phyloP scores from a whole-genome alignment of 202 grass and related monocot species.

The Bolboschoenoplectus hybrid region DNA sequence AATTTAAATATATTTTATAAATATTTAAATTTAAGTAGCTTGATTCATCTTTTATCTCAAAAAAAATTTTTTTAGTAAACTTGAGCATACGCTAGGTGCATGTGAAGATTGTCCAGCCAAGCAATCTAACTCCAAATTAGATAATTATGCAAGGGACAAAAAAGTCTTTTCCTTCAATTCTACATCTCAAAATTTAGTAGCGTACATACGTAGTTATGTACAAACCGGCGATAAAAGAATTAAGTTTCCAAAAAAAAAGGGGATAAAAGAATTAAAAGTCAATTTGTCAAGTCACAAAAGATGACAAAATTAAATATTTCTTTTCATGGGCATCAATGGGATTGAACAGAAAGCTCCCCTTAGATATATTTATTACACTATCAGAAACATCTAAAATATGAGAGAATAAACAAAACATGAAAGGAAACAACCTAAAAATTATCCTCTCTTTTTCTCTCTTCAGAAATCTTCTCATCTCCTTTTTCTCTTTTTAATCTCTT shows the following conservation, averaged over 20 bases:
- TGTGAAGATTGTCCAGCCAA: no score
- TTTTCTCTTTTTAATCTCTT: background rate
- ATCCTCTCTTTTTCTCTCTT: background rate
- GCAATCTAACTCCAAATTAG: background rate
- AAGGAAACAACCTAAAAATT: slow-evolving; percentile 22
- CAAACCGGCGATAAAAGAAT: background rate
- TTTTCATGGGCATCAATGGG: background rate
- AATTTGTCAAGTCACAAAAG: background rate
- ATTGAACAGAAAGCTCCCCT: background rate
- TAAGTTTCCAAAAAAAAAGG: no score
- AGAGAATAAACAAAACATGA: slow-evolving; percentile 12
- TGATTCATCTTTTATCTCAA: no score
- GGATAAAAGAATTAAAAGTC: background rate
- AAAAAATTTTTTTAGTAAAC: no score
- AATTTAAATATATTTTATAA: no score
- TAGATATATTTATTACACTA: slow-evolving; percentile 24
- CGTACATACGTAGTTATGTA: background rate
- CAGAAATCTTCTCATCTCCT: background rate
- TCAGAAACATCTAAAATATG: background rate
- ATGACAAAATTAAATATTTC: background rate
- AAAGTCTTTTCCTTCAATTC: background rate
- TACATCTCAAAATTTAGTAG: background rate
- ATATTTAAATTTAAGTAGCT: no score
- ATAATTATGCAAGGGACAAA: background rate
- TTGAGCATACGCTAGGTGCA: no score